phyloP scores from a whole-genome alignment of 108 stramenopile species.

The Bacterosira constricta region DNA sequence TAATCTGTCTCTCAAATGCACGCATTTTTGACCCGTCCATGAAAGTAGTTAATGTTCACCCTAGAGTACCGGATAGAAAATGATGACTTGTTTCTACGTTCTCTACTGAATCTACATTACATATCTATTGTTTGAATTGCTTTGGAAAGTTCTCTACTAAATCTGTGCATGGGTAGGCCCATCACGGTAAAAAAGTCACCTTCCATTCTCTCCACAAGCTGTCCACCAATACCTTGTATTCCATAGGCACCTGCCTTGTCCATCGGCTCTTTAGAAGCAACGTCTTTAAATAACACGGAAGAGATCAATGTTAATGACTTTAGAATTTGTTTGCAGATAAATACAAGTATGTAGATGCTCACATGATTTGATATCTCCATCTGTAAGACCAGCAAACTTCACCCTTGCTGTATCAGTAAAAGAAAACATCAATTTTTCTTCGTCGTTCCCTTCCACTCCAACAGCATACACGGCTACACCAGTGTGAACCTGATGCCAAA shows the following conservation, averaged over 20 bases:
- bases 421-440: constrained; percentile 49
- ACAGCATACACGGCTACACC: constrained; percentile 81
- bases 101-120: too few relatives aligned
- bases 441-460: background rate
- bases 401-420: constrained; percentile 87
- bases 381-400: constrained; percentile 65
- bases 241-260: constrained; percentile 97
- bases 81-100: too few relatives aligned
- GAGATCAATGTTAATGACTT: too few relatives aligned
- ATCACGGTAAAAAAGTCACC: constrained; percentile 94
- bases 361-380: constrained; percentile 67
- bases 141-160: constrained; percentile 58
- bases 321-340: too few relatives aligned
- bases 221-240: constrained; percentile 92
- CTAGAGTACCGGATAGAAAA: too few relatives aligned
- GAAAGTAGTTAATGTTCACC: too few relatives aligned
- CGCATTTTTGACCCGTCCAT: too few relatives aligned
- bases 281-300: too few relatives aligned
- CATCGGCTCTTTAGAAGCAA: constrained; percentile 90
- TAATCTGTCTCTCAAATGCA: too few relatives aligned
- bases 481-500: constrained; percentile 88
- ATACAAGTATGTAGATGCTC: too few relatives aligned
- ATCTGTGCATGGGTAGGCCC: constrained; percentile 92
- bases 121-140: too few relatives aligned
- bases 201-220: constrained; percentile 65